These are phyloP conservation scores for Penicillium cinerascens DNA, from an alignment of 495 filamentous ascomycete genomes.

Conservation along the genomic window DNA sequence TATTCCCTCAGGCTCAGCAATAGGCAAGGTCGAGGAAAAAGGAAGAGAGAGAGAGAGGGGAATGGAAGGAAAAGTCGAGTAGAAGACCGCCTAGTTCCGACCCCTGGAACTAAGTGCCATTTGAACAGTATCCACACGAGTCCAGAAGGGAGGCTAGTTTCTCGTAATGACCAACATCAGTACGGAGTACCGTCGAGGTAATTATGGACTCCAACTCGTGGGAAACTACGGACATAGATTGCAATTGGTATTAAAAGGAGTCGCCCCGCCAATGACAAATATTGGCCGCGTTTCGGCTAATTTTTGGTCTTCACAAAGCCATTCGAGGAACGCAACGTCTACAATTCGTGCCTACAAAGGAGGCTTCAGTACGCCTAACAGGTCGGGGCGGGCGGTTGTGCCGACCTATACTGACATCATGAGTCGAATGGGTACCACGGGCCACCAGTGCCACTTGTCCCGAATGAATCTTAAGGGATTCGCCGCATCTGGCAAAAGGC, in stretches of 20 bases:
- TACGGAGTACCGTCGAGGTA: background rate
- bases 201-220: background rate
- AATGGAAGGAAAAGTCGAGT: constrained; percentile 11
- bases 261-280: constrained; percentile 10
- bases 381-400: constrained; percentile 1
- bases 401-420: constrained; percentile 11
- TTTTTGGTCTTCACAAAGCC: background rate
- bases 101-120: constrained; percentile 30
- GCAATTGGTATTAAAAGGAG: constrained; percentile 1
- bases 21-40: constrained; percentile 1
- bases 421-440: constrained; percentile 5
- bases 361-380: background rate
- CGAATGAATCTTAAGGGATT: background rate
- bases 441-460: background rate
- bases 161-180: constrained; percentile 17
- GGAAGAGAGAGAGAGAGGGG: constrained; percentile 5
- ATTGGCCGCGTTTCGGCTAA: constrained; percentile 13
- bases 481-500: constrained; percentile 4
- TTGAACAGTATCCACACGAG: constrained; percentile 24
- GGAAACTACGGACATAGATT: background rate
- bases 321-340: constrained; percentile 1
- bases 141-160: constrained; percentile 19
- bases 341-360: background rate
- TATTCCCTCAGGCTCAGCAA: background rate
- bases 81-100: constrained; percentile 15